Conservation (phyloP, 345 rosid genomes). For the Populus deltoides region DNA sequence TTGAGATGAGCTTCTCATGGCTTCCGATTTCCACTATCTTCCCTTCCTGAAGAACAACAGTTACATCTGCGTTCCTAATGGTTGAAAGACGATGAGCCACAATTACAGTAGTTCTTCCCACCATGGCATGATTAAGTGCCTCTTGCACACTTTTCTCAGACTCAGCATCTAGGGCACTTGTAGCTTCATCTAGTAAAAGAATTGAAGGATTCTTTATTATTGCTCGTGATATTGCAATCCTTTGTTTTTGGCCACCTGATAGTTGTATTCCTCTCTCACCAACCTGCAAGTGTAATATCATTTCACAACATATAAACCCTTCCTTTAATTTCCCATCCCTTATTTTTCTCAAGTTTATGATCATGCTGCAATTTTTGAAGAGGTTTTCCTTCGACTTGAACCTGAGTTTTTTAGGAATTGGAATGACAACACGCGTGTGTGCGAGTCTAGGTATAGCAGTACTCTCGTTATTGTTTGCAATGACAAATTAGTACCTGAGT, state of each 20-base stretch:
- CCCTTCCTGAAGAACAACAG: constrained; percentile 66
- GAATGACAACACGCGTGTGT: too few relatives aligned
- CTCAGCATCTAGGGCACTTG: constrained; percentile 87
- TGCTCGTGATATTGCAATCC: constrained; percentile 89
- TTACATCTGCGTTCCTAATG: constrained; percentile 67
- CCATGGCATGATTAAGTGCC: constrained; percentile 81
- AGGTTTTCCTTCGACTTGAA: too few relatives aligned
- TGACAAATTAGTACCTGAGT: constrained; percentile 56
- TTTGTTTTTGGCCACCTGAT: constrained; percentile 95
- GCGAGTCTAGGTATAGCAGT: too few relatives aligned
- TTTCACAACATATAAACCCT: too few relatives aligned
- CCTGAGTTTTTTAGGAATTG: too few relatives aligned
- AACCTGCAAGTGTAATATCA: constrained; percentile 42
- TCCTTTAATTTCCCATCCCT: too few relatives aligned
- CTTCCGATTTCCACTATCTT: constrained; percentile 69
- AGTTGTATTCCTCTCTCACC: constrained; percentile 92
- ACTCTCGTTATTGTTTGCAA: too few relatives aligned
- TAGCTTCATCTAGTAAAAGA: constrained; percentile 90
- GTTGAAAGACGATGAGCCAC: constrained; percentile 90
- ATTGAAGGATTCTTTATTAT: constrained; percentile 83
- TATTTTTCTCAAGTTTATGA: too few relatives aligned
- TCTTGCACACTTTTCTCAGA: constrained; percentile 84
- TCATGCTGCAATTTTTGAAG: too few relatives aligned
- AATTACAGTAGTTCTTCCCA: constrained; percentile 74
- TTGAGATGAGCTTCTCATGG: constrained; percentile 65